Percentiles rank a stretch among this genome's conserved stretches.
Conservation (phyloP, 345 rosid genomes). For the Eucalyptus sp. region DNA sequence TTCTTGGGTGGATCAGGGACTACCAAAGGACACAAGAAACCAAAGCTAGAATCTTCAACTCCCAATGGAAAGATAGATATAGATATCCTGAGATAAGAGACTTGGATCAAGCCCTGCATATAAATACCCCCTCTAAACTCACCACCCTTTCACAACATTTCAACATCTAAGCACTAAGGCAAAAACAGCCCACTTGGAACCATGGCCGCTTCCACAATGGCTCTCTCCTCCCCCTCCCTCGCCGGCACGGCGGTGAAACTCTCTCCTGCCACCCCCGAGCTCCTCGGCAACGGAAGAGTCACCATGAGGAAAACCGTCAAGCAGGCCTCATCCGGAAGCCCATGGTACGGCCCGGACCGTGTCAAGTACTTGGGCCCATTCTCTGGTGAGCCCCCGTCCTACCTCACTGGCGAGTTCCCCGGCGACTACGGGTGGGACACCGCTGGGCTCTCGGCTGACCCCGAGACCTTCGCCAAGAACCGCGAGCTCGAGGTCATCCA, state of each 20-base stretch:
- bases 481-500: constrained; percentile 87
- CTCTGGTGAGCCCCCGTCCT: constrained; percentile 54
- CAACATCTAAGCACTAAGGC: neutral
- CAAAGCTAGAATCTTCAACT: constrained; percentile 23
- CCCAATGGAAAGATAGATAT: constrained; percentile 37
- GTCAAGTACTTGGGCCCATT: constrained; percentile 72
- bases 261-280: constrained; percentile 8
- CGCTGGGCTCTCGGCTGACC: constrained; percentile 83
- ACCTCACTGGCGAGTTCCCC: constrained; percentile 75
- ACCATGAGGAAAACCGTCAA: constrained; percentile 42
- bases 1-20: constrained; percentile 17
- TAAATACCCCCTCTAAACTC: constrained; percentile 1
- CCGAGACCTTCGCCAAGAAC: constrained; percentile 84
- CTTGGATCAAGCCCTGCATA: neutral
- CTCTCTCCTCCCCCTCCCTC: constrained; percentile 58
- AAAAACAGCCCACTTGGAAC: neutral
- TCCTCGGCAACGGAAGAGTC: constrained; percentile 41
- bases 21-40: constrained; percentile 10
- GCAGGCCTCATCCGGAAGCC: constrained; percentile 39
- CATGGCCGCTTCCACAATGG: constrained; percentile 65
- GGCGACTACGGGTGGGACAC: constrained; percentile 78
- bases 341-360: constrained; percentile 71
- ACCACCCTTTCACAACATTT: neutral
- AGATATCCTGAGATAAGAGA: constrained; percentile 42
- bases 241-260: constrained; percentile 50